Percentiles rank a stretch among this genome's conserved stretches.
Conservation (phyloP, 2,329 filamentous ascomycete genomes). For the Fusarium tanahbumbuense region DNA sequence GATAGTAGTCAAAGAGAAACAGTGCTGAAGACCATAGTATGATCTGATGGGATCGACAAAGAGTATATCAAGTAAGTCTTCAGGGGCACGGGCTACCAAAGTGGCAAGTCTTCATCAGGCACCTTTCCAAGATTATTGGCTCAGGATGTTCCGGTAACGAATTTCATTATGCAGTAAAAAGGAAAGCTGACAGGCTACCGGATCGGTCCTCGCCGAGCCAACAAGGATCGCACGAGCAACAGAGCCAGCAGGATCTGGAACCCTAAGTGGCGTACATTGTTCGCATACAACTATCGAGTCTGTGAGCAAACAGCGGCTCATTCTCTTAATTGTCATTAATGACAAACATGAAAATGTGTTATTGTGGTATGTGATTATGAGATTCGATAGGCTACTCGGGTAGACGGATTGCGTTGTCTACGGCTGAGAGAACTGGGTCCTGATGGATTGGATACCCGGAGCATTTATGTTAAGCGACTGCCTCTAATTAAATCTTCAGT, state of each 20-base stretch:
- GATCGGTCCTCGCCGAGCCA: not conserved
- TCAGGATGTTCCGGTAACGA: not conserved
- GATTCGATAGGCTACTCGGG: not conserved
- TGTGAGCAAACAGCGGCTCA: not conserved
- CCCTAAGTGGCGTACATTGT: not conserved
- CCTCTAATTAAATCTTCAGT: not conserved
- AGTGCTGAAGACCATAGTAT: accelerated
- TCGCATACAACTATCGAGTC: not conserved
- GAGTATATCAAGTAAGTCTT: not conserved
- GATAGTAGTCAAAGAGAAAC: not conserved
- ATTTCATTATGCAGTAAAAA: not conserved
- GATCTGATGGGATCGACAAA: not conserved
- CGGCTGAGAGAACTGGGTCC: not conserved
- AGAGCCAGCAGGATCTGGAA: not conserved
- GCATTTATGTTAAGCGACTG: not conserved
- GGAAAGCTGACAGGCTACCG: not conserved
- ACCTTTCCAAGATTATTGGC: not conserved
- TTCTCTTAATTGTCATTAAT: no score
- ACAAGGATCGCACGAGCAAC: not conserved
- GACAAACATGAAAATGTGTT: no score
- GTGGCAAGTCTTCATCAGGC: not conserved
- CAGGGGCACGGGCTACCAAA: not conserved
- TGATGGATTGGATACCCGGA: accelerated
- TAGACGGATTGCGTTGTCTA: not conserved
- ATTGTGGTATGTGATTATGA: no score